phyloP scores from a whole-genome alignment of 306 rosid genomes.

The Neltuma alba region DNA sequence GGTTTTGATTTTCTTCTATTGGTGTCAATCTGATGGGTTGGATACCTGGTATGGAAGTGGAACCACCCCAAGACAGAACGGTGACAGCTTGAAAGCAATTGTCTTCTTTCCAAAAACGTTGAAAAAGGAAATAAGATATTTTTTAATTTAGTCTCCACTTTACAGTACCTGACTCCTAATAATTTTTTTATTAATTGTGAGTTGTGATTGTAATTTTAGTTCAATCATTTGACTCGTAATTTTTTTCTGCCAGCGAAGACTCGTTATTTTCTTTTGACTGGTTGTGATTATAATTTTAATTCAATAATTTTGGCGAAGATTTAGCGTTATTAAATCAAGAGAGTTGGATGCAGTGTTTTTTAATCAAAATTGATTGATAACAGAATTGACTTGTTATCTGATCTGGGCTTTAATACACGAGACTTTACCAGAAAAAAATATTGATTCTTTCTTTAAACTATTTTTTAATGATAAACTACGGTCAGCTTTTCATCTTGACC shows the following conservation, averaged over 20 bases:
- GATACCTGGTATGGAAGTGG: background rate
- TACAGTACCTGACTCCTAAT: too few species aligned
- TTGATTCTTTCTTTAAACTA: background rate
- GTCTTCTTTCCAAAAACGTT: background rate
- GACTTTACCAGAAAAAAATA: background rate
- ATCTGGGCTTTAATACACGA: background rate
- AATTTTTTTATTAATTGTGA: too few species aligned
- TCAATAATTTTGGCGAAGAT: background rate
- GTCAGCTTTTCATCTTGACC: background rate
- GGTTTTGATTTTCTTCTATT: constrained; percentile 6
- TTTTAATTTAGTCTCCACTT: background rate
- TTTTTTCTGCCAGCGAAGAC: too few species aligned
- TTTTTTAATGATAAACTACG: background rate
- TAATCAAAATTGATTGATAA: background rate
- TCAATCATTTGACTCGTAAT: too few species aligned
- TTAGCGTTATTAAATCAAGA: background rate
- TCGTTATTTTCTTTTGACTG: background rate
- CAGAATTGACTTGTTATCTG: background rate
- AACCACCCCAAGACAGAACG: constrained; percentile 25
- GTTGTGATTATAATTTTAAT: background rate
- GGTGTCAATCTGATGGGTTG: background rate
- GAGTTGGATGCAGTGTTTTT: background rate
- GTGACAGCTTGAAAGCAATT: constrained; percentile 36
- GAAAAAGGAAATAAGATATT: background rate
- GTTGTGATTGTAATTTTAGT: too few species aligned